Base-by-base conservation (phyloP, 331 rosid species). In the Malus hybrid region DNA sequence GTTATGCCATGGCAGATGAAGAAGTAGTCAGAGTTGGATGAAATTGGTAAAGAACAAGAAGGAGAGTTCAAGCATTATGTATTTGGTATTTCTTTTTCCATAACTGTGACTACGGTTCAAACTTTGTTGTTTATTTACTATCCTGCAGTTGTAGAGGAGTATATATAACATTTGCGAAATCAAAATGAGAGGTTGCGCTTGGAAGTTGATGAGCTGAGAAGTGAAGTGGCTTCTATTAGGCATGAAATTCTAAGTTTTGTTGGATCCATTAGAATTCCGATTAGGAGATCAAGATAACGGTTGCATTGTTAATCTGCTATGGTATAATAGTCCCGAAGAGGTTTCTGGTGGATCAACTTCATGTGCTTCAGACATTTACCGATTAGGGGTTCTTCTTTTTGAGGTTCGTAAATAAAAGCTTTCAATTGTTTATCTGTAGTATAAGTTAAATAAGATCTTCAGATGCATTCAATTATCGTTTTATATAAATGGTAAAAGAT, bases 131-230 rank as follows among this genome's bases (percentile, higher is more conserved):
- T 63, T 42, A 19, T 18, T 76, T 70, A 48, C 44, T 69, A 20
- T 70, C 44, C 81, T 82, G 44, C 96, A 94, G 99, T 86, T 72
- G 87, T 91, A 6, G 97, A 94, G 79, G 91, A 88, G 76, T 77
- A 85, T 75, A 86, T 90, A 32, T 86, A 91, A 65, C 90, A 94
- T 80, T 82, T 90, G 71, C 85, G 69, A 78, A 81, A 28, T 6
- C 90, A 94, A 80, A 91, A 87, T 52, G 91, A 88, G 59, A 69
- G 78, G 78, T 74, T 94, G 82, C 84, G 10, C 42, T 83, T 55
- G 29, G 87, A 85, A 78, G 82, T 88, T 70, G 72, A 80, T 83
- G 93, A 87, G 2, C 79, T 94, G 89, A 88, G 86, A 63, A 85
- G 63, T 81, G 96, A 94, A 84, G 59, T 89, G 65, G 79, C 84